Evolutionary conservation across 2,329 filamentous ascomycete genomes (phyloP).

Genomic region (Mariannaea elegans): DNA sequence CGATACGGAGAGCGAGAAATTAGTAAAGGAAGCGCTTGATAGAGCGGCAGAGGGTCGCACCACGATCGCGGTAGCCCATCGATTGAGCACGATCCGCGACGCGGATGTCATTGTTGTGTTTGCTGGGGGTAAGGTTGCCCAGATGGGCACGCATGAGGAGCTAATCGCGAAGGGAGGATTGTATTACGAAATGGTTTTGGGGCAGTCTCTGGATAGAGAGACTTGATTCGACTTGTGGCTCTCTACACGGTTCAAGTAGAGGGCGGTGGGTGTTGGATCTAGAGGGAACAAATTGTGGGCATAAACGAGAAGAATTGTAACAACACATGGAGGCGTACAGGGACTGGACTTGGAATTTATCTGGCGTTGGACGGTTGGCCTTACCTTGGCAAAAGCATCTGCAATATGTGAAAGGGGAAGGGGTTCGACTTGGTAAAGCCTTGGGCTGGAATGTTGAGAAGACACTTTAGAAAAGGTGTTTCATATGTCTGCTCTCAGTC

Average conservation of each 20-base stretch:
- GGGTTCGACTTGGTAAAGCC: neutral
- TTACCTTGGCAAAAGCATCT: neutral
- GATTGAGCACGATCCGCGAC: constrained; percentile 63
- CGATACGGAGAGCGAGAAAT: constrained; percentile 71
- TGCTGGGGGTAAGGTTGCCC: constrained; percentile 54
- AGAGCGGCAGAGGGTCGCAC: constrained; percentile 51
- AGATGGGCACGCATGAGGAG: constrained; percentile 69
- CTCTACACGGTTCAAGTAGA: neutral
- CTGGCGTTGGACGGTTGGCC: neutral
- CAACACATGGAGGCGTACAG: neutral
- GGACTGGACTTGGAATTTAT: neutral
- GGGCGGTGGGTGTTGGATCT: no score
- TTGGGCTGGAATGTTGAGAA: neutral
- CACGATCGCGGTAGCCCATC: constrained; percentile 73
- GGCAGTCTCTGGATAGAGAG: constrained; percentile 51
- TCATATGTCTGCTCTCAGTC: no score
- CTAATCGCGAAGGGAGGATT: constrained; percentile 58
- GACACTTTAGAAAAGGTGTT: no score
- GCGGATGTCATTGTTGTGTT: constrained; percentile 72
- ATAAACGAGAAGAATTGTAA: neutral
- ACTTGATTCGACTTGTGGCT: constrained; percentile 14
- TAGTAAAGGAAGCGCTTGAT: constrained; percentile 72
- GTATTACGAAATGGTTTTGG: constrained; percentile 64
- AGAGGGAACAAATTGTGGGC: no score
- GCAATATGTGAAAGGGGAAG: neutral